These are phyloP conservation scores for Avena sativa DNA, from an alignment of 176 grass and related monocot genomes.

Conservation along the genomic window DNA sequence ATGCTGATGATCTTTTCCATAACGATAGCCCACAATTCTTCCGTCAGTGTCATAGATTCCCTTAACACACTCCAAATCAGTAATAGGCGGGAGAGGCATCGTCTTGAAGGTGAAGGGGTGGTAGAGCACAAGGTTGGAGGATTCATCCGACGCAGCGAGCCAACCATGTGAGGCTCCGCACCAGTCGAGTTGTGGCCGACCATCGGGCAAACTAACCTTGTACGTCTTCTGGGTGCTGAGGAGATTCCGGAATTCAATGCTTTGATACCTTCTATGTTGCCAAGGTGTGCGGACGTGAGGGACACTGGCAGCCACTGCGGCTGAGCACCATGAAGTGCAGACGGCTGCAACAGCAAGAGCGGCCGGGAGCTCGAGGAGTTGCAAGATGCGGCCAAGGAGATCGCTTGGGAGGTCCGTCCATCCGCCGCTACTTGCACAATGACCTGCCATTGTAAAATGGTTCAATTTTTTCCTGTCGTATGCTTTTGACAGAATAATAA, in stretches of 20 bases:
- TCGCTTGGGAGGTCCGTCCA: conserved; percentile 8
- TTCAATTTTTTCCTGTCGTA: no score
- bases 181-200: background rate
- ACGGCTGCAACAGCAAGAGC: background rate
- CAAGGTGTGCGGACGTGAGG: background rate
- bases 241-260: background rate
- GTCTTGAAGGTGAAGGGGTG: background rate
- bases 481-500: background rate
- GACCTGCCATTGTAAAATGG: background rate
- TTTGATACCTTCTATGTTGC: background rate
- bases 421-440: conserved; percentile 3
- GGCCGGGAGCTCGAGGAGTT: background rate
- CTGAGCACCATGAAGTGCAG: background rate
- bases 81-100: background rate
- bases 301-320: background rate
- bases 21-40: background rate
- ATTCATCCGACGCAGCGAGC: background rate
- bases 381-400: conserved; percentile 7
- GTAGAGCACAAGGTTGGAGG: background rate
- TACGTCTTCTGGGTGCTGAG: background rate
- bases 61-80: conserved; percentile 2
- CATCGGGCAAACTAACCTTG: background rate
- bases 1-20: background rate
- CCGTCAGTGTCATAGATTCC: background rate
- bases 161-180: background rate